Base-by-base conservation (phyloP, 2,329 filamentous ascomycete species). In the Fusarium foetens region DNA sequence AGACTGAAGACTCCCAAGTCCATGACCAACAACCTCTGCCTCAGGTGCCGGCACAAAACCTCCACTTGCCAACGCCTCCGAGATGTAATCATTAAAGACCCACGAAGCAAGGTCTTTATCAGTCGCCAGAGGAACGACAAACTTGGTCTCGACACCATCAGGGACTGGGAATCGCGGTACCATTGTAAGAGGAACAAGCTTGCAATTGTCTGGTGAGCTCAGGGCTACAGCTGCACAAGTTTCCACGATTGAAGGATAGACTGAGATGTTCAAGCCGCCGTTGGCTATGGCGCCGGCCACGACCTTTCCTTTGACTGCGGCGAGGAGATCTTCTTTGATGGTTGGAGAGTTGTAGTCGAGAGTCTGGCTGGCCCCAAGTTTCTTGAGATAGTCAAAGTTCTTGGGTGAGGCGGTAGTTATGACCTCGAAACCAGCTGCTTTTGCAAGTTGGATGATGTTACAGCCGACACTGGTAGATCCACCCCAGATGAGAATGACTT, bases 401-500 rank as follows among this genome's bases (percentile, higher is more conserved):
- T 41, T 67, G 6, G 63, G 64, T 0, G 64, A 67, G 10, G 63
- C 39, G 2, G 64, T 67, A 19, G 64, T 48, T 1, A 67, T 43
- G n/a, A 67, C 54, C 11, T 67, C 63, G n/a, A 67, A 67, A 0
- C 64, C 64, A 19, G 64, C 64, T 11, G 46, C 64, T 51, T 53
- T 67, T 27, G 63, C 46, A n/a, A 67, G 64, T 14, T 67, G 63
- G 1, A 67, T 48, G 2, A 42, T 38, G 11, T 67, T 67, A 8
- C 64, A 67, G 3, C 63, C 64, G 19, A 67, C 64, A 35, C 64
- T 67, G 11, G 64, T 67, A 16, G 64, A 67, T 25, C 64, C 64
- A 16, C 64, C 64, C 64, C 64, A 67, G 3, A 67, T 7, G 16
- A 67, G 46, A 38, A 67, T 53, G 16, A 29, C 7, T 8, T 48